Evolutionary conservation across 441 rosid species (phyloP), one percentile per base, ranked within the genome.

Genomic region (Melastoma candidum): DNA sequence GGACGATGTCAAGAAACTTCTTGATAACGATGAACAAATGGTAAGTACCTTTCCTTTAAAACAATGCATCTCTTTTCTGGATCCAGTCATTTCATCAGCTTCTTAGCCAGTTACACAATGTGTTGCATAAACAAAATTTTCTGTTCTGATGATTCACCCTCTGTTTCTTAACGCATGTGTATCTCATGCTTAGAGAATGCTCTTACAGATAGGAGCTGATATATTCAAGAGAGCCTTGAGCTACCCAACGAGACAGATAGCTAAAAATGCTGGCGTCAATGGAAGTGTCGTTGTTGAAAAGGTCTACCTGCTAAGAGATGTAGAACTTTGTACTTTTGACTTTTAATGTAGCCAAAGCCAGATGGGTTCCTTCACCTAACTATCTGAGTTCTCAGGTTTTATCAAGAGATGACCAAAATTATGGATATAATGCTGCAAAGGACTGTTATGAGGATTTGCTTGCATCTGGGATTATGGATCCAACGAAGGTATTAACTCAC

Each of bases 351-450:
- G 22, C 22, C 22, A 17, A 52, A 45, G 36, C 50, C n/a, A 17
- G 26, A 26, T 60, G 17, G 51, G 50, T 45, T 51, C 0, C n/a
- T 49, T 41, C 1, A 1, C 12, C 47, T 39, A 12, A 13, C 3
- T 24, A 2, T 48, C 27, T 46, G 25, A 36, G 45, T 46, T 57
- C 68, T 45, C 69, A 84, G 96, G 76, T 85, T 52, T 66, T 83
- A 52, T 79, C 68, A 7, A 68, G 54, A 36, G 69, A 77, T 44
- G 75, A 79, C 58, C 51, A 46, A 41, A 76, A 61, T 48, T 85
- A 82, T 13, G 95, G 97, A 58, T 89, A 85, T 74, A 89, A 89
- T 63, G 90, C 97, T 48, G 88, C 95, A 49, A 84, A 63, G 48
- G 71, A 77, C 70, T 59, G 69, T 36, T 83, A 83, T 12, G 95